Evolutionary conservation across 2,329 filamentous ascomycete genomes (phyloP).

Genomic region (Paraphoma sp.): DNA sequence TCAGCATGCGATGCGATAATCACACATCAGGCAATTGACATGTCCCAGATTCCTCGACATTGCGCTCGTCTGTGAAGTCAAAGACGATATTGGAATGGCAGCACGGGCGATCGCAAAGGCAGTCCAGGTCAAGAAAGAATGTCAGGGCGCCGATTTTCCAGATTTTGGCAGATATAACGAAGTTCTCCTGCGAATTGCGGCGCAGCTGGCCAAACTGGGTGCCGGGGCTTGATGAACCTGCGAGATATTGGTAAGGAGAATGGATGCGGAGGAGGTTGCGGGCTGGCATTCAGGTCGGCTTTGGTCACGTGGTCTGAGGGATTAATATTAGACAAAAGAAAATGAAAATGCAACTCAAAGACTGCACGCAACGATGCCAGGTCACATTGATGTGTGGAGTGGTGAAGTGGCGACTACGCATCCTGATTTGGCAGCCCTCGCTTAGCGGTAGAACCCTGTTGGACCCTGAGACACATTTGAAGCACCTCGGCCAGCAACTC

Average conservation of each 20-base stretch:
- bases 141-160: slow-evolving; percentile 36
- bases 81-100: slow-evolving; percentile 29
- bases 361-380: no score
- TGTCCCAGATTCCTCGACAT: slow-evolving; percentile 37
- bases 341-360: no score
- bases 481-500: slow-evolving; percentile 9
- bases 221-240: not conserved
- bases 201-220: slow-evolving; percentile 1
- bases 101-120: slow-evolving; percentile 29
- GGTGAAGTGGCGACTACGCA: not conserved
- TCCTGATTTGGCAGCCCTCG: not conserved
- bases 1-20: not conserved
- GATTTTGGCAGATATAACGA: slow-evolving; percentile 29
- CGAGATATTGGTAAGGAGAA: no score
- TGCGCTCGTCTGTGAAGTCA: slow-evolving; percentile 37
- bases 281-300: not conserved
- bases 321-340: no score
- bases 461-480: slow-evolving; percentile 30
- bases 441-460: slow-evolving; percentile 3
- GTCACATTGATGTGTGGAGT: no score
- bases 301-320: no score
- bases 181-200: slow-evolving; percentile 29
- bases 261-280: no score
- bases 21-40: slow-evolving; percentile 5
- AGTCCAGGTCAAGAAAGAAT: slow-evolving; percentile 33